Conservation (phyloP, 1,139 yeast genomes). For the Suhomyces bolitotheri region DNA sequence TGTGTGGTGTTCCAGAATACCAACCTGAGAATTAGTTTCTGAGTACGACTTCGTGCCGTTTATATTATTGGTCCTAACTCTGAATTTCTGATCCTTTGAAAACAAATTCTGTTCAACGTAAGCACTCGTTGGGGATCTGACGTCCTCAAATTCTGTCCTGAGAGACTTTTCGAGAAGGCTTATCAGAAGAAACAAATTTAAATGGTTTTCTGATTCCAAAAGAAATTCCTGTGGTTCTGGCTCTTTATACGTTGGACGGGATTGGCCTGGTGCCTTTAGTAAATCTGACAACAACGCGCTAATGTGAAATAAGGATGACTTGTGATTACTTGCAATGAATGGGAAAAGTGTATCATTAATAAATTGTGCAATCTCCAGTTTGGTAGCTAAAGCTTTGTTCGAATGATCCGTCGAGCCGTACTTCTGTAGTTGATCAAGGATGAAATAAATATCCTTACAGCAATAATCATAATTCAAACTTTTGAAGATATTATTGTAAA, state of each 20-base stretch:
- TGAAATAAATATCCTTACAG: conserved; percentile 10
- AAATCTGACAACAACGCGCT: neutral
- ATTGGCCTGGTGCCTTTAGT: neutral
- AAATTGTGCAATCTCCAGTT: conserved; percentile 3
- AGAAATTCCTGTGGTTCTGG: neutral
- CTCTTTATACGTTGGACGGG: neutral
- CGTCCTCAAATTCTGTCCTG: neutral
- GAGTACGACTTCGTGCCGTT: no score
- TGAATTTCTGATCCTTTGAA: neutral
- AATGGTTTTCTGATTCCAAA: neutral
- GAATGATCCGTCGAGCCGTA: neutral
- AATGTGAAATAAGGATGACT: neutral
- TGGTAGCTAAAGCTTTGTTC: neutral
- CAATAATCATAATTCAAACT: conserved; percentile 8
- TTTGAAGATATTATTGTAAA: conserved; percentile 7
- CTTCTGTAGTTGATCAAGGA: conserved; percentile 1
- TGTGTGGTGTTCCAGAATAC: no score
- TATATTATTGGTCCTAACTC: no score
- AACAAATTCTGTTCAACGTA: neutral
- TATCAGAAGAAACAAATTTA: conserved; percentile 1
- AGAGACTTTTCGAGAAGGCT: neutral
- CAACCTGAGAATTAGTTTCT: no score
- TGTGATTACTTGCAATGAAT: neutral
- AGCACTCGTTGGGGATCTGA: neutral
- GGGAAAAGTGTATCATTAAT: conserved; percentile 7